Base-by-base conservation (phyloP, 768 basidiomycete species). In the Fomitopsis pulvina region DNA sequence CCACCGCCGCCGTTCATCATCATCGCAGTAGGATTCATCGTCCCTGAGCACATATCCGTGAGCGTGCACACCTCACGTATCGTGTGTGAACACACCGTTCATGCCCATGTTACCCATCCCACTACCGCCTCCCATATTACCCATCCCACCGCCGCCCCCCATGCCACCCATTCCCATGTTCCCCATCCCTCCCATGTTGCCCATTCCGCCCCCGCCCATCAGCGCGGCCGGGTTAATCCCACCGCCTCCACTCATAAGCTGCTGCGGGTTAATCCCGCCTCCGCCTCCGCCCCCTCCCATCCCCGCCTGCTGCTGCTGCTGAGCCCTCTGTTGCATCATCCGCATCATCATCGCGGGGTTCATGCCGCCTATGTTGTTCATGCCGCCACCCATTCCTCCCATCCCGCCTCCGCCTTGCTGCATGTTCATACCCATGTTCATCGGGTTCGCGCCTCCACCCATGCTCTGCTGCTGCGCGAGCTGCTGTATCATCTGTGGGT, bases 161-260 rank as follows among this genome's bases (percentile, higher is more conserved):
- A n/a, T n/a, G n/a, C n/a, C n/a, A 20, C 14, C 21, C 9, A 25
- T 4, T 20, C 14, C 26, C 41, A 25, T 43, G 9, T 43, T n/a
- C n/a, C n/a, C n/a, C n/a, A n/a, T n/a, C n/a, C n/a, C n/a, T n/a
- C n/a, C 25, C 42, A 44, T 44, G 48, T 20, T 53, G 52, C 29
- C 53, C 47, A 55, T 53, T 40, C 40, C 43, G 48, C 24, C 48
- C 43, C 18, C 52, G 47, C 48, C 52, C 52, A 60, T 53, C 41
- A 61, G 51, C 37, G 57, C 51, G 6, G 58, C 57, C 5, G 59
- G 58, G 41, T 57, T 61, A 29, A 61, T 59, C 1, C 57, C 52
- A 7, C 51, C 48, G 54, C 53, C 52, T 14, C 55, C 58, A 27
- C 52, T 50, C 55, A 51, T 43, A n/a, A 60, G 57, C 48, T 66